Base-by-base conservation (phyloP, 768 basidiomycete genomes). In the Tricholoma flavovirens region DNA sequence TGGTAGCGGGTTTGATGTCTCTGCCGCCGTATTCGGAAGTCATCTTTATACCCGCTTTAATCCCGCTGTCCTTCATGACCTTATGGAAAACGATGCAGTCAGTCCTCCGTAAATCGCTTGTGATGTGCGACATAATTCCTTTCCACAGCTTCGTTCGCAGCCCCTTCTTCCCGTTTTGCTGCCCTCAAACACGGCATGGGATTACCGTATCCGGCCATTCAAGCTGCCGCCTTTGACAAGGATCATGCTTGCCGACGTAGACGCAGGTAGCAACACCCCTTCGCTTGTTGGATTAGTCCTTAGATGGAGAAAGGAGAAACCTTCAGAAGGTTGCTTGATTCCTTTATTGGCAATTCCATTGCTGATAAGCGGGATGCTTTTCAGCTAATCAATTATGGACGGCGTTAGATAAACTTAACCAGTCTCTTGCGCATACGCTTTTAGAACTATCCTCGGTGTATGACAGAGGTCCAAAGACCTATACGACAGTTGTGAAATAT, bases 1-100 rank as follows among this genome's bases (percentile, higher is more conserved):
- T 14, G 97, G 97, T 29, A 93, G 90, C 64, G 97, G 97, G 5
- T 99, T 99, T 73, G 97, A 99, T 65, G 91, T 99, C 48, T 85
- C 92, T 5, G 83, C 93, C 0, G 96, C 96, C 1, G 90, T 92
- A 2, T 98, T 89, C 69, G 97, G 97, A 21, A 94, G 93, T 65
- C 96, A 98, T 64, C 66, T 93, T 6, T 99, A 98, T 73, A 88
- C 83, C 21, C 83, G 95, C 45, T 98, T 98, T 68, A 81, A 83
- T 65, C 88, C 92, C 4, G 72, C 70, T 12, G 84, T 92, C 22
- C 70, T 94, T 40, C 77, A 82, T 58, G 73, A 75, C 38, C 69
- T 91, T 57, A 88, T 89, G 88, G 72, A 73, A 42, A 80, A 83
- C 43, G 70, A 77, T 49, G 63, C 69, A 24, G 82, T 83, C 58